These are phyloP conservation scores for Russula foetens DNA, from an alignment of 768 basidiomycete species.

Conservation along the genomic window DNA sequence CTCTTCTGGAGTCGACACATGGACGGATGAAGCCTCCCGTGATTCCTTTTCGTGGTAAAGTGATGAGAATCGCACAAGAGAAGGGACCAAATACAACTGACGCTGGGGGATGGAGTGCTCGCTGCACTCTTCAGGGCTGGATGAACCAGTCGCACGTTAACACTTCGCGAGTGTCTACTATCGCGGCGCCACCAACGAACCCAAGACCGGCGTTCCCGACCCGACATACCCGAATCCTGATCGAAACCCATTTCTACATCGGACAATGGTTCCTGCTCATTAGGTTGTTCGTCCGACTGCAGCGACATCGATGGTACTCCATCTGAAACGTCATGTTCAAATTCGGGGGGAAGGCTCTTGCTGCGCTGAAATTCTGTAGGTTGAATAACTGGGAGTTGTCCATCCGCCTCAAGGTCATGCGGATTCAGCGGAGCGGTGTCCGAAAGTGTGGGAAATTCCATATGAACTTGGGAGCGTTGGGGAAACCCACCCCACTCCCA, in stretches of 20 bases:
- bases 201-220: constrained; percentile 49
- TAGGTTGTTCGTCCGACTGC: not conserved
- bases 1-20: not conserved
- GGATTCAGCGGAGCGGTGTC: not conserved
- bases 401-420: constrained; percentile 6
- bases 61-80: not conserved
- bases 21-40: not conserved
- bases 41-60: not conserved
- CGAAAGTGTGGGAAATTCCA: constrained; percentile 32
- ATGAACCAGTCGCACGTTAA: not conserved
- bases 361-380: constrained; percentile 36
- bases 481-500: constrained; percentile 96
- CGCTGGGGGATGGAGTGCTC: not conserved
- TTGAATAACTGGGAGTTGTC: constrained; percentile 10
- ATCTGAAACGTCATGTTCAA: constrained; percentile 19
- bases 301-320: not conserved
- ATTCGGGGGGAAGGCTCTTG: constrained; percentile 47
- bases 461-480: constrained; percentile 59
- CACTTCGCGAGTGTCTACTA: constrained; percentile 17
- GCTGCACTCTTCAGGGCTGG: not conserved
- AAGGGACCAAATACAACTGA: not conserved
- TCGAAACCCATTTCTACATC: constrained; percentile 11
- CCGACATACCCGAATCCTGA: not conserved
- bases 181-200: constrained; percentile 78
- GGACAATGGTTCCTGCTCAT: not conserved